Percentiles rank a stretch among this genome's conserved stretches.
Evolutionary conservation across 2,329 filamentous ascomycete genomes (phyloP).

Genomic region (Talaromyces sp.): DNA sequence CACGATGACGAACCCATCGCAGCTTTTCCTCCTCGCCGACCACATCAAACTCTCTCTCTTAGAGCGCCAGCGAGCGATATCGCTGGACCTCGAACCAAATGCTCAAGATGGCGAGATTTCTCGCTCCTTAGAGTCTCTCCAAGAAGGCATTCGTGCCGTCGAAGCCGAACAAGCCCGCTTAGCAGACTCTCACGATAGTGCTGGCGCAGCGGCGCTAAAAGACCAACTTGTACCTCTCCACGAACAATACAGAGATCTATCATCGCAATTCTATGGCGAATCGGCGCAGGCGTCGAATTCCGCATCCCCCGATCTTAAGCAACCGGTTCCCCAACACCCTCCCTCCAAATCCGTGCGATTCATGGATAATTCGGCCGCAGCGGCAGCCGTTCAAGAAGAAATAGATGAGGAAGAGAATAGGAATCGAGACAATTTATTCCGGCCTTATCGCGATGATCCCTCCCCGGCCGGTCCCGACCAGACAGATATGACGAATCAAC

Average conservation of each 20-base stretch:
- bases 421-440: slow-evolving; percentile 62
- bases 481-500: slow-evolving; percentile 70
- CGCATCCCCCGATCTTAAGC: slow-evolving; percentile 46
- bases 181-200: slow-evolving; percentile 57
- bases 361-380: slow-evolving; percentile 62
- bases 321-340: slow-evolving; percentile 48
- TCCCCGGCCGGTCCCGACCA: slow-evolving; percentile 52
- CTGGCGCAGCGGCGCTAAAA: slow-evolving; percentile 54
- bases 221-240: slow-evolving; percentile 71
- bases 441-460: slow-evolving; percentile 62
- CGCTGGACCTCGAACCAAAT: slow-evolving; percentile 74
- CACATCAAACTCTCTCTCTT: slow-evolving; percentile 95
- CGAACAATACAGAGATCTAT: slow-evolving; percentile 75
- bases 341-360: slow-evolving; percentile 80
- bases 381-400: slow-evolving; percentile 32
- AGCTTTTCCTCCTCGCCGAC: slow-evolving; percentile 90
- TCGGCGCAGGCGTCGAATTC: slow-evolving; percentile 52
- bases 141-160: slow-evolving; percentile 74
- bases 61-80: slow-evolving; percentile 84
- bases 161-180: slow-evolving; percentile 66
- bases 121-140: slow-evolving; percentile 82
- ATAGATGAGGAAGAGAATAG: slow-evolving; percentile 54
- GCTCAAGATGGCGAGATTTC: slow-evolving; percentile 88
- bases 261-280: slow-evolving; percentile 73
- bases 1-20: slow-evolving; percentile 60